These are phyloP conservation scores for Cystobasidium onofrii DNA, from an alignment of 768 basidiomycete genomes.

Conservation along the genomic window DNA sequence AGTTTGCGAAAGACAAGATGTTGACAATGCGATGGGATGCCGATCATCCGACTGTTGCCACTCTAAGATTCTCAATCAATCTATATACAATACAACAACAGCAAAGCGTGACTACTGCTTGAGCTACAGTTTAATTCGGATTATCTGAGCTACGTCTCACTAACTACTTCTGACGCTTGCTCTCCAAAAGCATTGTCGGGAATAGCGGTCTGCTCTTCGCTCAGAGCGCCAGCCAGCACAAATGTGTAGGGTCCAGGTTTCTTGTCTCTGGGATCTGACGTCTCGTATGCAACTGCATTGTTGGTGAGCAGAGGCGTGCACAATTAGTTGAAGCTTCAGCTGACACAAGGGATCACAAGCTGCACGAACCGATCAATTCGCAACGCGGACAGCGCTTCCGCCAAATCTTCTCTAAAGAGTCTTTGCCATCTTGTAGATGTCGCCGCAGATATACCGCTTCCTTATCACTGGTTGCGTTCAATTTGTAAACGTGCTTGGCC, in stretches of 20 bases:
- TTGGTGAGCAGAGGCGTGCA: too few relatives aligned
- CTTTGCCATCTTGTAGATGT: background rate
- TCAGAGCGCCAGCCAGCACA: constrained; percentile 12
- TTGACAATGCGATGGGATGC: too few relatives aligned
- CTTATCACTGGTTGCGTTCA: constrained; percentile 17
- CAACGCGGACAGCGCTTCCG: constrained; percentile 21
- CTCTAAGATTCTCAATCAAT: background rate
- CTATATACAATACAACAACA: background rate
- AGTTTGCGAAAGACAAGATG: too few relatives aligned
- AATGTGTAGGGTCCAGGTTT: constrained; percentile 6
- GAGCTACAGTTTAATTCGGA: too few relatives aligned
- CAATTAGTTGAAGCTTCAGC: too few relatives aligned
- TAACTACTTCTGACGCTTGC: background rate
- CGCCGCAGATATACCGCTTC: constrained; percentile 14
- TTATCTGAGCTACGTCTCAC: too few relatives aligned
- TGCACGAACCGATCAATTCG: constrained; percentile 18
- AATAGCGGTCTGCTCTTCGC: constrained; percentile 17
- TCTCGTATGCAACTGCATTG: constrained; percentile 22
- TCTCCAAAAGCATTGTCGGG: constrained; percentile 25
- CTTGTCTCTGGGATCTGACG: constrained; percentile 25
- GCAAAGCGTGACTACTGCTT: too few relatives aligned
- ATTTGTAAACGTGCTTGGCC: constrained; percentile 25
- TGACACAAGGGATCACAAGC: background rate
- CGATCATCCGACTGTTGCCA: background rate
- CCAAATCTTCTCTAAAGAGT: constrained; percentile 21